phyloP scores from a whole-genome alignment of 805 yeast genomes.

The Wickerhamiella brachini region DNA sequence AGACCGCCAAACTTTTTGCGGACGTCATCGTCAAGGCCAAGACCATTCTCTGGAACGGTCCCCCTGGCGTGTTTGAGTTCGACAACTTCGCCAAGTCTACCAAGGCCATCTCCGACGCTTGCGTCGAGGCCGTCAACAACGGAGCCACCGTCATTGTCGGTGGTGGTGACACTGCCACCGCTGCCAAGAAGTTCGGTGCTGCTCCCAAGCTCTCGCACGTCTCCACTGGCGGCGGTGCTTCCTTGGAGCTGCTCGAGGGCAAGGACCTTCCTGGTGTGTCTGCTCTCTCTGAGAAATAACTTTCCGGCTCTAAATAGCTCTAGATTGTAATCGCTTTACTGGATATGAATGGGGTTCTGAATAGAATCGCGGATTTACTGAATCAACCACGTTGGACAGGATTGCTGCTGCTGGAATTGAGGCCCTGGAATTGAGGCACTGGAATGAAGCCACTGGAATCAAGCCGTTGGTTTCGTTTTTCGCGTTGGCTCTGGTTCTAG shows the following conservation, averaged over 20 bases:
- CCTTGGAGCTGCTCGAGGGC: conserved; percentile 96
- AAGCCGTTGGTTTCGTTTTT: too few species aligned
- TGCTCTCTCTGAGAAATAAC: conserved; percentile 66
- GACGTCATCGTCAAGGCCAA: conserved; percentile 81
- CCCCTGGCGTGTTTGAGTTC: conserved; percentile 99
- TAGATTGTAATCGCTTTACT: too few species aligned
- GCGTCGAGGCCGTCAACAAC: conserved; percentile 68
- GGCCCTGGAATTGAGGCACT: too few species aligned
- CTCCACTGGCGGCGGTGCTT: conserved; percentile 99
- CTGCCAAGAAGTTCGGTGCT: conserved; percentile 95
- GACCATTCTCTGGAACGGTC: conserved; percentile 99
- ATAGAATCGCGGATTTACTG: too few species aligned
- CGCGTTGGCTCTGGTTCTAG: too few species aligned
- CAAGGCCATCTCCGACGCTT: conserved; percentile 76
- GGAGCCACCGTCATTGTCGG: conserved; percentile 96
- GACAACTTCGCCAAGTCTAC: conserved; percentile 87
- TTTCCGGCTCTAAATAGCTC: not conserved
- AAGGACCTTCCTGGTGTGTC: conserved; percentile 96
- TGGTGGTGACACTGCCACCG: conserved; percentile 98
- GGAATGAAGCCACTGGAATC: too few species aligned
- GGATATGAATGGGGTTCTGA: too few species aligned
- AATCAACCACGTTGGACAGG: too few species aligned
- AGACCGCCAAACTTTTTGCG: conserved; percentile 65
- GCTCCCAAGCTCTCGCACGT: conserved; percentile 95
- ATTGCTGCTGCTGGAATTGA: too few species aligned